A percentile compares a stretch with the other conserved stretches of the same genome.
Conservation (phyloP, 805 yeast genomes). For the Sugiyamaella floridensis region DNA sequence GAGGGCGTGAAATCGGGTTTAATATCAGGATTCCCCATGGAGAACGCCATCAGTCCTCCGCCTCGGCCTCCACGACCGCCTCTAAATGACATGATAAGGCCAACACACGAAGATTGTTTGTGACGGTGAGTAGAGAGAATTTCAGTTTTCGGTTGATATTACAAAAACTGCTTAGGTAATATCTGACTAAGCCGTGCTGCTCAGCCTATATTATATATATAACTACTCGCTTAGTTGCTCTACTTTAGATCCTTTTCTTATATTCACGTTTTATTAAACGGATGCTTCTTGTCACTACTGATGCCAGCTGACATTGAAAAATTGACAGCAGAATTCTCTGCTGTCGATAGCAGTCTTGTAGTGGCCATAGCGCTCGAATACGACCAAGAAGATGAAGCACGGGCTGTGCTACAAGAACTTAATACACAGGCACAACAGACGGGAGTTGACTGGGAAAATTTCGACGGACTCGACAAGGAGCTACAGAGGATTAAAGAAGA, state of each 20-base stretch:
- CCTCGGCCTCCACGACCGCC: conserved; percentile 22
- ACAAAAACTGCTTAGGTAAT: too few relatives aligned
- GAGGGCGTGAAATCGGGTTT: conserved; percentile 18
- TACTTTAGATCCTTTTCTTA: too few relatives aligned
- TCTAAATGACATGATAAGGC: conserved; percentile 16
- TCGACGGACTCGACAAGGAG: not conserved
- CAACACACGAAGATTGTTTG: too few relatives aligned
- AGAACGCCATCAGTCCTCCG: conserved; percentile 11
- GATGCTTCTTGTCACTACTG: not conserved
- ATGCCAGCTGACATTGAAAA: not conserved
- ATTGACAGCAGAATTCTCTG: not conserved
- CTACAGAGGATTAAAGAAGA: not conserved
- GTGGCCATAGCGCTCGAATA: not conserved
- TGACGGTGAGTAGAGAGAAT: not conserved
- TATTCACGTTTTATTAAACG: not conserved
- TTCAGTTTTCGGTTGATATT: not conserved
- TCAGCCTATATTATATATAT: too few relatives aligned
- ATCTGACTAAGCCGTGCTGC: too few relatives aligned
- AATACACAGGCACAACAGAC: conserved; percentile 4
- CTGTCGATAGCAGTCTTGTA: not conserved
- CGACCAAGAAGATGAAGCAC: not conserved
- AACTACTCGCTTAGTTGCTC: too few relatives aligned
- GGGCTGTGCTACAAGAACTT: not conserved
- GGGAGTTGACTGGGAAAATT: conserved; percentile 4
- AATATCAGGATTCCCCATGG: conserved; percentile 11